Base-by-base conservation (phyloP, 164 flowering plant species). In the Tetrastigma voinierianum region DNA sequence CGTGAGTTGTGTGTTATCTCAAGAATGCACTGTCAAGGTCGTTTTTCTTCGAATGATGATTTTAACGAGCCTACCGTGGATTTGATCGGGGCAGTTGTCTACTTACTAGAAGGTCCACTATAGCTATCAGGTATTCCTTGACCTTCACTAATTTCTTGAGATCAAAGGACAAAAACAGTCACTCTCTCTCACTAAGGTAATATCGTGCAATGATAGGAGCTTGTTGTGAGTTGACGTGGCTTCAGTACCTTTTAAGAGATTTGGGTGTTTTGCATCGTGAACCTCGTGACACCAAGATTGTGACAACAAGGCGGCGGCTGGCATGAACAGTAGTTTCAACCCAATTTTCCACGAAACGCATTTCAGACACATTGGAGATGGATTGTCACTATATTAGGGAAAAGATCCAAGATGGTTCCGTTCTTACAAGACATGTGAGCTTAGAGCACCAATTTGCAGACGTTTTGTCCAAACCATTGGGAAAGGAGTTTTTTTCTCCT, bases 391-490 rank as follows among this genome's bases (percentile, higher is more conserved):
- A 57, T 3, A 57, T 23, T 23, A 57, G n/a, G 13, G 61, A 57
- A 43, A 57, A 57, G 40, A 57, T 19, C 61, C 61, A 57, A 23
- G 45, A 57, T 40, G 61, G 61, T 57, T 57, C 32, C 32, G 2
- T 57, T 12, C 21, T 21, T 57, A 0, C 40, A 57, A 23, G 61
- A 57, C 24, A 19, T 57, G 32, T 19, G 32, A 19, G n/a, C 32
- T 23, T n/a, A n/a, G n/a, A 3, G 16, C 51, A 47, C 13, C 51
- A 47, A 47, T 13, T 47, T 11, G 51, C 10, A 47, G 16, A 57
- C 61, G 2, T 19, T 9, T 19, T 19, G 19, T 3, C 61, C 45
- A 57, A 57, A n/a, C 61, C 61, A 6, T 57, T 57, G 61, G 61
- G 61, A 9, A 57, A 23, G 0, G 25, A 40, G 32, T 8, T 19